Evolutionary conservation across 1,284 basidiomycete genomes (phyloP).

Genomic region (Peniophora sp.): DNA sequence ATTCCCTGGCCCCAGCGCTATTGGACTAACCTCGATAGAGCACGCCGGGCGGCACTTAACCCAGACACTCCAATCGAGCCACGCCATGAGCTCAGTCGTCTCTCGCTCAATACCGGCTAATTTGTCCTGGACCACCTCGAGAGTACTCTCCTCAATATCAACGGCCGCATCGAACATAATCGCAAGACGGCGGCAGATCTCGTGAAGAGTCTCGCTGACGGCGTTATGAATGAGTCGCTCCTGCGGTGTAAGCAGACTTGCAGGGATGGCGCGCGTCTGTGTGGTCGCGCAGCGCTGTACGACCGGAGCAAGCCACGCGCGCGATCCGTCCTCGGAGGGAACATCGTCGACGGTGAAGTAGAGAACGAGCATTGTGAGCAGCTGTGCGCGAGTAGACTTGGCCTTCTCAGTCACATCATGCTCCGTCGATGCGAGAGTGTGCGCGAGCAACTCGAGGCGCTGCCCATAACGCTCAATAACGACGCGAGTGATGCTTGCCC

Average conservation of each 20-base stretch:
- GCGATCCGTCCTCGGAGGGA: constrained; percentile 4
- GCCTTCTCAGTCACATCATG: constrained; percentile 4
- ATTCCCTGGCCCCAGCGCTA: neutral
- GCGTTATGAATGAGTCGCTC: constrained; percentile 26
- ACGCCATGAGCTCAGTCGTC: constrained; percentile 26
- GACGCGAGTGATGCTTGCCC: constrained; percentile 30
- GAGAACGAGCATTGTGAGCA: constrained; percentile 28
- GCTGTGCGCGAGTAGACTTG: constrained; percentile 17
- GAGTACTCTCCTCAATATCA: constrained; percentile 13
- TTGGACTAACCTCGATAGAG: constrained; percentile 25
- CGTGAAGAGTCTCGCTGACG: constrained; percentile 25
- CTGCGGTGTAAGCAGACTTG: constrained; percentile 21
- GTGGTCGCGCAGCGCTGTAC: constrained; percentile 26
- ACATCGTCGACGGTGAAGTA: constrained; percentile 19
- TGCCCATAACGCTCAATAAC: constrained; percentile 34
- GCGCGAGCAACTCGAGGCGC: constrained; percentile 31
- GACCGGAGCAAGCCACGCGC: constrained; percentile 23
- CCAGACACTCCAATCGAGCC: constrained; percentile 42
- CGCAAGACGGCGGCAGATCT: constrained; percentile 39
- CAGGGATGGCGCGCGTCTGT: constrained; percentile 22
- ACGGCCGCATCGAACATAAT: constrained; percentile 35
- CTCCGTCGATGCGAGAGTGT: constrained; percentile 22
- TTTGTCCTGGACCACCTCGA: constrained; percentile 6
- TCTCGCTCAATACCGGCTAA: constrained; percentile 20
- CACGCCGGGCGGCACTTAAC: constrained; percentile 33